Conservation (phyloP, 495 filamentous ascomycete species). For the Podospora appendiculata region DNA sequence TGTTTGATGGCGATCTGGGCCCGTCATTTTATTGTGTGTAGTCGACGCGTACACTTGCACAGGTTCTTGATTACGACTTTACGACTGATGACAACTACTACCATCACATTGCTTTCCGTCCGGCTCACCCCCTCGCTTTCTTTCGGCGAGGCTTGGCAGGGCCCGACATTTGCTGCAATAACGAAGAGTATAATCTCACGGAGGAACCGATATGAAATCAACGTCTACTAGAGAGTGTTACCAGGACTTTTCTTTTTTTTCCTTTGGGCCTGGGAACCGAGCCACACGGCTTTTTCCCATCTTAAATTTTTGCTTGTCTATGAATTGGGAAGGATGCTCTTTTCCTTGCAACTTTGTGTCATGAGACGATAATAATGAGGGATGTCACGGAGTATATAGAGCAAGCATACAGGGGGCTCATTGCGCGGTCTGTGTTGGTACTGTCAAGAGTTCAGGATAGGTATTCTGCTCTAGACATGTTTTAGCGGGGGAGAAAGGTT, state of each 20-base stretch:
- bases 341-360: not conserved
- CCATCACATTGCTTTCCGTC: too few relatives aligned
- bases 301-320: slow-evolving; percentile 2
- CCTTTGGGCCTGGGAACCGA: not conserved
- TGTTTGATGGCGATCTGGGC: too few relatives aligned
- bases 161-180: too few relatives aligned
- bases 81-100: not conserved
- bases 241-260: not conserved
- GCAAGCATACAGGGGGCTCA: not conserved
- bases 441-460: too few relatives aligned
- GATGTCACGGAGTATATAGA: slow-evolving; percentile 15
- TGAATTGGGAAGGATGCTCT: not conserved
- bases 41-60: too few relatives aligned
- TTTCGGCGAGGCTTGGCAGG: too few relatives aligned
- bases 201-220: slow-evolving; percentile 6
- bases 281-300: not conserved
- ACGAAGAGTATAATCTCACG: not conserved
- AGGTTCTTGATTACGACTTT: slow-evolving; percentile 15
- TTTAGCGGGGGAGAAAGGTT: too few relatives aligned
- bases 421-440: too few relatives aligned
- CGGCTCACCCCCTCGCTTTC: too few relatives aligned
- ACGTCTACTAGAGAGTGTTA: too few relatives aligned
- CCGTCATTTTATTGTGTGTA: too few relatives aligned
- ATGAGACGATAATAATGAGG: slow-evolving; percentile 12
- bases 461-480: too few relatives aligned